A percentile compares a stretch with the other conserved stretches of the same genome.
These are phyloP conservation scores for Vaccinium vitisidaea DNA, from an alignment of 148 eudicot genomes.

Conservation along the genomic window DNA sequence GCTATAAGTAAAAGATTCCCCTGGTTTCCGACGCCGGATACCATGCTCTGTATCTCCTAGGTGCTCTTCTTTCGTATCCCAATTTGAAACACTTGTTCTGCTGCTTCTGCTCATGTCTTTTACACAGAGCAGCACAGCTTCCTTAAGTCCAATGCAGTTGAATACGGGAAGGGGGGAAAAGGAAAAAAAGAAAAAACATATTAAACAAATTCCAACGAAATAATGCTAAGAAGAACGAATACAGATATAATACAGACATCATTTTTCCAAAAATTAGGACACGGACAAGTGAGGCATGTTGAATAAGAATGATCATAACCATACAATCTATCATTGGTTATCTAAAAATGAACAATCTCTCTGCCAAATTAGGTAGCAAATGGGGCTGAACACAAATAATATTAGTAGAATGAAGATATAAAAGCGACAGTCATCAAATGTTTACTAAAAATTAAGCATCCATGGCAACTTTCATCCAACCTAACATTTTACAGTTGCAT, in stretches of 20 bases:
- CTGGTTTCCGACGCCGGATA: slow-evolving; percentile 17
- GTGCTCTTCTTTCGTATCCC: slow-evolving; percentile 45
- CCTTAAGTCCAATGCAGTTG: slow-evolving; percentile 4
- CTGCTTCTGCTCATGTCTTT: slow-evolving; percentile 50
- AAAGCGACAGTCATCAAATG: background rate
- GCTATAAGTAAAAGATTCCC: slow-evolving; percentile 4
- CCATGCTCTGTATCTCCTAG: slow-evolving; percentile 21
- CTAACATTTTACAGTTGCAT: background rate
- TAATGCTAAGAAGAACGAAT: background rate
- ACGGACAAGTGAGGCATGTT: background rate
- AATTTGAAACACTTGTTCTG: slow-evolving; percentile 49
- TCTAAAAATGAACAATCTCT: no score
- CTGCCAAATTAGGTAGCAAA: background rate
- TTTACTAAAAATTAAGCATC: background rate
- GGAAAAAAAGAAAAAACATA: background rate
- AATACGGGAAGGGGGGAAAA: background rate
- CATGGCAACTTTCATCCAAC: background rate
- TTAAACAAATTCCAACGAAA: background rate
- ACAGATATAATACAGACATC: background rate
- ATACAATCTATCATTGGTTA: background rate
- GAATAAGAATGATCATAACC: background rate
- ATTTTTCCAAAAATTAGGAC: background rate
- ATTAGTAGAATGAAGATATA: no score
- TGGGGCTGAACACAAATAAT: background rate
- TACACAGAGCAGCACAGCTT: slow-evolving; percentile 22